Base-by-base conservation (phyloP, 2,329 filamentous ascomycete species). In the Trichoderma atroviride region DNA sequence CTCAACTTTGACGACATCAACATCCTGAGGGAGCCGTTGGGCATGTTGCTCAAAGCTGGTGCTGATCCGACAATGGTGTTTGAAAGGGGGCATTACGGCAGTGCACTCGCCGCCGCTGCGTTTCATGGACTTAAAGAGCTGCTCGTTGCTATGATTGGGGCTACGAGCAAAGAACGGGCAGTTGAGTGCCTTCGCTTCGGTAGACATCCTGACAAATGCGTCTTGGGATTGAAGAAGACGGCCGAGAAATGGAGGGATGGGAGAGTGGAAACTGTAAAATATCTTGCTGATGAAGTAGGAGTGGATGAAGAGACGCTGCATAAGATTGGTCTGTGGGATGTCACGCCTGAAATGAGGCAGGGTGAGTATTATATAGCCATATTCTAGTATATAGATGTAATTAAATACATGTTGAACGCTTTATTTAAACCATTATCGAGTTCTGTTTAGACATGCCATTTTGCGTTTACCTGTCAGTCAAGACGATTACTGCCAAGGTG, bases 81-180 rank as follows among this genome's bases (percentile, higher is more conserved):
- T 1, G 19, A 37, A 5, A 3, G n/a, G 5, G 62, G 68, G 16
- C 10, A 10, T 0, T 19, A 68, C 35, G 68, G 68, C 27, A 70
- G 68, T 11, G 68, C 68, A 13, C 47, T 70, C 14, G 63, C 68
- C 0, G 63, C 68, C 13, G 68, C 56, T 22, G 68, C 68, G 14
- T 64, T 22, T n/a, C 13, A 9, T 13, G 68, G 60, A 0, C 4
- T 13, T 6, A 58, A 31, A 29, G 53, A 59, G 0, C 2, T 43
- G 11, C 43, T 69, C 7, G 24, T 14, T 10, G 3, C 22, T 10
- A 64, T 69, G 55, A 40, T 69, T 24, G 7, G 33, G 1, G 14
- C 29, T 7, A 29, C 10, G 14, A 55, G 33, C 40, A 6, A 33
- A 7, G 43, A 33, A 1, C 19, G 24, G 13, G 53, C 68, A 27